These are phyloP conservation scores for Linum lewisii DNA, from an alignment of 345 rosid genomes.

Conservation along the genomic window DNA sequence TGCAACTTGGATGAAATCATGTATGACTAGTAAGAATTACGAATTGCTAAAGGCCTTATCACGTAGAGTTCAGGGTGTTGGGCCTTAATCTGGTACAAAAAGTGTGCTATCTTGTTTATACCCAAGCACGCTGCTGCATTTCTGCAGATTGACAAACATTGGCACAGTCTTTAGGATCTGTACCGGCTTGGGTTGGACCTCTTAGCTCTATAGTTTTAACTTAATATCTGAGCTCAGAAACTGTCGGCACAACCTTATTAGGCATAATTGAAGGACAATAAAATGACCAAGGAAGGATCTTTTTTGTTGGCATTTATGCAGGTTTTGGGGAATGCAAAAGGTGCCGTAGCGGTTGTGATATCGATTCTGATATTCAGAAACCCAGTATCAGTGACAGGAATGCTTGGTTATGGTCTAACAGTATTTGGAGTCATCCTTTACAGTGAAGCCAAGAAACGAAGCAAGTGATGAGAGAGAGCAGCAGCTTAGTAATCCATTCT, in stretches of 20 bases:
- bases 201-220: background rate
- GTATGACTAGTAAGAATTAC: background rate
- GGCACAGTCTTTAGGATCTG: too few relatives aligned
- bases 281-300: too few relatives aligned
- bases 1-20: background rate
- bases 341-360: constrained; percentile 96
- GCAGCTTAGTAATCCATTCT: background rate
- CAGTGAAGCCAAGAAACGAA: constrained; percentile 95
- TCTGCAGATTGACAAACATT: too few relatives aligned
- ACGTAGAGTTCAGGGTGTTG: background rate
- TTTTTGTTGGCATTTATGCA: constrained; percentile 20
- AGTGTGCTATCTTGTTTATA: background rate
- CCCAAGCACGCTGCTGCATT: too few relatives aligned
- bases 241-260: background rate
- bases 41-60: background rate
- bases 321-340: constrained; percentile 99
- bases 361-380: constrained; percentile 91
- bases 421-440: constrained; percentile 87
- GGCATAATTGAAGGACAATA: too few relatives aligned
- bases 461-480: constrained; percentile 36
- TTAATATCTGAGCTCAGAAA: background rate
- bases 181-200: background rate
- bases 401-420: constrained; percentile 91
- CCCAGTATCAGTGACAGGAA: constrained; percentile 95
- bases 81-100: background rate